Conservation (phyloP, 1,284 basidiomycete genomes). For the Puccinia horiana region DNA sequence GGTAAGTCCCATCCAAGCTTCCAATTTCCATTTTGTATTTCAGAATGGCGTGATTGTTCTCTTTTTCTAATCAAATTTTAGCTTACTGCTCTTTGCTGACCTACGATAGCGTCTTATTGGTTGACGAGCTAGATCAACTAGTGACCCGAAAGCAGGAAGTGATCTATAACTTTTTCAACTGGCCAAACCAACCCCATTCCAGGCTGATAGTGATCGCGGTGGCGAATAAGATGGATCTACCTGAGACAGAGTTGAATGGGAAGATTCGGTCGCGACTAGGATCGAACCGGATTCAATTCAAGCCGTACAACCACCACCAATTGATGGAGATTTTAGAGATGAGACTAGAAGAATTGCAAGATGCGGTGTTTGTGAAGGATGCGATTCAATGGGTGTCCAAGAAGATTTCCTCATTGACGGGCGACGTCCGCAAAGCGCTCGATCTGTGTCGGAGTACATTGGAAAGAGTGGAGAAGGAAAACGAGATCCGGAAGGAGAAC, state of each 20-base stretch:
- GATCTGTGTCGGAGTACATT: constrained; percentile 80
- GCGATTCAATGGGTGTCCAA: constrained; percentile 86
- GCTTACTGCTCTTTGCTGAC: not conserved
- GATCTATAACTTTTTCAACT: constrained; percentile 99
- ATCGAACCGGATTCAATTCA: constrained; percentile 93
- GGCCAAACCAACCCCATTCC: constrained; percentile 84
- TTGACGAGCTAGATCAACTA: constrained; percentile 97
- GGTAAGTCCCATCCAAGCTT: constrained; percentile 49
- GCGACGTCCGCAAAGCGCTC: constrained; percentile 88
- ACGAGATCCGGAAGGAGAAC: constrained; percentile 58
- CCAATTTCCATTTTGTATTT: not conserved
- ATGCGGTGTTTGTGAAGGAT: constrained; percentile 64
- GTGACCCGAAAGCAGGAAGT: constrained; percentile 95
- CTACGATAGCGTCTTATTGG: constrained; percentile 77
- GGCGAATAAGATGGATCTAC: constrained; percentile 97
- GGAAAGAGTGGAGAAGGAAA: constrained; percentile 61
- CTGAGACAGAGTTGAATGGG: constrained; percentile 86
- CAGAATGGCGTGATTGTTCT: not conserved
- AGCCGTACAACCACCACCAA: constrained; percentile 80
- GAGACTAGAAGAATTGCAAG: constrained; percentile 63
- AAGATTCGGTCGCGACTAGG: constrained; percentile 90
- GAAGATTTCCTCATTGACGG: constrained; percentile 87
- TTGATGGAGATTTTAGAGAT: constrained; percentile 83
- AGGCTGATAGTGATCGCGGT: constrained; percentile 93
- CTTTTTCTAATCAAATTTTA: not conserved